phyloP scores from a whole-genome alignment of 1,139 yeast genomes.

The Yamadazyma atmosphaerica region DNA sequence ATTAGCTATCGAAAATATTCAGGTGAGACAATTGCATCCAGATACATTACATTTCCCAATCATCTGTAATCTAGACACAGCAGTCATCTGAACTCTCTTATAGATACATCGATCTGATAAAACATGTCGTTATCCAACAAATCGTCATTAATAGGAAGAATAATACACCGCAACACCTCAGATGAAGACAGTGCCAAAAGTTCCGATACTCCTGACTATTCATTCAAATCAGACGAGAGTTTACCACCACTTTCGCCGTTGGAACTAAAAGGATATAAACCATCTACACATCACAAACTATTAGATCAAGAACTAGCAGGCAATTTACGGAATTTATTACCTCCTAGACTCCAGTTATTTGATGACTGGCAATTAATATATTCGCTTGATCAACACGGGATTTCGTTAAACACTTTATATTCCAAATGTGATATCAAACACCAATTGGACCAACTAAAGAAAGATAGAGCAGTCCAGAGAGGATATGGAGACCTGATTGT shows the following conservation, averaged over 20 bases:
- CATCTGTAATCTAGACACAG: too few species aligned
- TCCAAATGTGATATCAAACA: conserved; percentile 34
- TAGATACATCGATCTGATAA: not conserved
- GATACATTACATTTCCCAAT: too few species aligned
- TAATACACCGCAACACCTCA: conserved; percentile 11
- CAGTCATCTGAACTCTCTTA: not conserved
- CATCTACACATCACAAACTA: conserved; percentile 56
- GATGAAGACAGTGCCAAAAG: conserved; percentile 2
- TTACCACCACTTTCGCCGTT: conserved; percentile 39
- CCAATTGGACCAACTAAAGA: conserved; percentile 27
- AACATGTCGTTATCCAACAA: conserved; percentile 1
- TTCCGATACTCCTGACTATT: conserved; percentile 1
- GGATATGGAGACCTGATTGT: conserved; percentile 44
- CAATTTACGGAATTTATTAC: conserved; percentile 70
- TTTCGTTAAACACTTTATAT: conserved; percentile 76
- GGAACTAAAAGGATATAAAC: conserved; percentile 53
- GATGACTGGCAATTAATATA: conserved; percentile 78
- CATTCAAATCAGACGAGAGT: conserved; percentile 5
- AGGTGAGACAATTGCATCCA: too few species aligned
- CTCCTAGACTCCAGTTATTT: conserved; percentile 74
- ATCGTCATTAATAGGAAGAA: conserved; percentile 12
- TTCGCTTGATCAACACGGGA: conserved; percentile 89
- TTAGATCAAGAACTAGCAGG: conserved; percentile 64
- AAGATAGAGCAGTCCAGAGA: conserved; percentile 18
- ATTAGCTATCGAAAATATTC: too few species aligned